Percentiles rank a stretch among this genome's conserved stretches.
phyloP scores from a whole-genome alignment of 2,329 filamentous ascomycete genomes.

The Sclerotinia trifoliorum region DNA sequence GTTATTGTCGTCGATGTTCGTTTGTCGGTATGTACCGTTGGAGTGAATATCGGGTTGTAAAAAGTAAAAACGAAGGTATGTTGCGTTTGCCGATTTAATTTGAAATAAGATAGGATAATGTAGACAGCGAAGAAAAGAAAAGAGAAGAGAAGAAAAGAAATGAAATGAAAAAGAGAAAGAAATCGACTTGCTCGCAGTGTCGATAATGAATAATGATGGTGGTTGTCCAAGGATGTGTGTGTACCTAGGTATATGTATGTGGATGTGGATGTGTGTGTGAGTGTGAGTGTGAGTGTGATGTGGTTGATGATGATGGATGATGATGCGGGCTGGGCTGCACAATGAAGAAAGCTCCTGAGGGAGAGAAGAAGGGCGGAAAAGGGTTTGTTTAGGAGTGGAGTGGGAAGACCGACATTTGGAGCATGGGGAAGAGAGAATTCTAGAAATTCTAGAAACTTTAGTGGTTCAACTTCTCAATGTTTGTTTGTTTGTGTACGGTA shows the following conservation, averaged over 20 bases:
- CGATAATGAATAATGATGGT: neutral
- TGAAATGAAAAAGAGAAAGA: neutral
- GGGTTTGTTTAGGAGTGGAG: neutral
- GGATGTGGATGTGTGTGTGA: neutral
- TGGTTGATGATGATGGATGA: neutral
- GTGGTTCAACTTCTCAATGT: neutral
- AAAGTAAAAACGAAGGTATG: slow-evolving; percentile 4
- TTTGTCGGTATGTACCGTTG: neutral
- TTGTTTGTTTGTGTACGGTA: too few species aligned
- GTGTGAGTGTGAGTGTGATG: neutral
- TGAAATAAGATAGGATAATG: neutral
- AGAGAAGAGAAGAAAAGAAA: neutral
- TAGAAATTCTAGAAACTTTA: neutral
- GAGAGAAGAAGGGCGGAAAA: neutral
- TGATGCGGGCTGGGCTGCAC: neutral
- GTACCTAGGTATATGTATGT: neutral
- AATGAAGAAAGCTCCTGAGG: neutral
- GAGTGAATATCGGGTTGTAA: neutral
- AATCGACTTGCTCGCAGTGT: neutral
- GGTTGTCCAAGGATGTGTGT: slow-evolving; percentile 4
- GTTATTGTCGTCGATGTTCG: slow-evolving; percentile 7
- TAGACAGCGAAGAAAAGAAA: neutral
- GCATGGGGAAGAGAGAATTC: neutral
- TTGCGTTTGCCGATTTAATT: neutral
- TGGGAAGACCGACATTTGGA: too few species aligned